Base-by-base conservation (phyloP, 805 yeast genomes). In the Candida suzukii region DNA sequence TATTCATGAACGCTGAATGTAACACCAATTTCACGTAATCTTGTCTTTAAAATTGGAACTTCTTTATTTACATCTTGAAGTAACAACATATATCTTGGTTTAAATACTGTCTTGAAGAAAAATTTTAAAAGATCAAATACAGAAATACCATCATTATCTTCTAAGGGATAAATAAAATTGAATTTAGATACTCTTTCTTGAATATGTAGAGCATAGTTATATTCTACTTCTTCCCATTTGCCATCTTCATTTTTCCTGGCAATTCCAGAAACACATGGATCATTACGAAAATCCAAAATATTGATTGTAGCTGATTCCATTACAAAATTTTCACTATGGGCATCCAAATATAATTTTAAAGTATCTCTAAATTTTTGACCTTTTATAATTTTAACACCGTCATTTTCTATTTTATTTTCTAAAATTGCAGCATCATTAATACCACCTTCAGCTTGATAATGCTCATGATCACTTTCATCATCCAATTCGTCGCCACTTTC, bases 151-250 rank as follows among this genome's bases (percentile, higher is more conserved):
- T 43, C 45, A 10, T 49, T 42, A 28, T 42, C 43, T 18, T 48
- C 48, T 24, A 51, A 22, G 13, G 55, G 55, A 3, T 45, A 14
- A 40, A 51, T 16, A 25, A 51, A 51, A 34, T 49, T 51, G 40
- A 40, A 51, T n/a, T 35, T 26, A 2, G 53, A 49, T 11, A 41
- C 43, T 32, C 30, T 22, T 20, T 51, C 55, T 35, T 49, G 53
- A 3, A 51, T 14, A 35, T 49, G 53, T 17, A 51, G 29, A 18
- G 46, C 40, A 33, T 45, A 51, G 16, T 42, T 35, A 37, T 41
- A 51, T 20, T 38, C 31, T n/a, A 41, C 37, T 34, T 46, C 51
- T 28, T 42, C 45, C 48, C 49, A 43, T 30, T 39, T 41, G 9
- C 27, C 25, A 7, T 32, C 21, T 18, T 29, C 27, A 13, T 35